A percentile compares a stretch with the other conserved stretches of the same genome.
phyloP scores from a whole-genome alignment of 2,329 filamentous ascomycete species.

The Rhinocladiella similis region DNA sequence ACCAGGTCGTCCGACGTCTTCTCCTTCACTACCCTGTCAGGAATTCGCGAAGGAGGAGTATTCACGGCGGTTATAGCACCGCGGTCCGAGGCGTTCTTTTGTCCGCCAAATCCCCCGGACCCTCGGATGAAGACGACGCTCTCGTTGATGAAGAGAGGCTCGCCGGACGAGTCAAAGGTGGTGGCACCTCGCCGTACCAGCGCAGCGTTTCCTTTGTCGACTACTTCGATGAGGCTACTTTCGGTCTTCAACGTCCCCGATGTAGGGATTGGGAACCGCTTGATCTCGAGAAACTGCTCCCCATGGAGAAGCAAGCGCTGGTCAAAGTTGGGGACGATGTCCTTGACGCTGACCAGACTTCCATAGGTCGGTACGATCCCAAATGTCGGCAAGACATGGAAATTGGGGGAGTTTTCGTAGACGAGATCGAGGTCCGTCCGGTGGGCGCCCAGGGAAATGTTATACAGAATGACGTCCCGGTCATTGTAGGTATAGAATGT shows the following conservation, averaged over 20 bases:
- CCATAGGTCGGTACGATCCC: constrained; percentile 90
- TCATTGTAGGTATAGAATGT: constrained; percentile 82
- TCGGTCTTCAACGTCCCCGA: constrained; percentile 44
- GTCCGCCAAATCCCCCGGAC: constrained; percentile 83
- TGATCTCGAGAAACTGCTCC: constrained; percentile 94
- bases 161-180: constrained; percentile 79
- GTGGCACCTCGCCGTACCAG: constrained; percentile 76
- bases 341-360: constrained; percentile 73
- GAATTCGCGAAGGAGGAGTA: no score
- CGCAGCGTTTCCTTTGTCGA: constrained; percentile 91
- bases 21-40: no score
- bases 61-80: no score
- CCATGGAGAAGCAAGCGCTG: constrained; percentile 98
- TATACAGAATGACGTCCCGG: constrained; percentile 89
- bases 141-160: constrained; percentile 96
- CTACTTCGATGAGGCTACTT: constrained; percentile 73
- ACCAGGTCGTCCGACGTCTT: no score
- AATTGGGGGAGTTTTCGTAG: constrained; percentile 86
- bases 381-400: constrained; percentile 81
- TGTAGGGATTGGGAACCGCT: constrained; percentile 87
- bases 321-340: constrained; percentile 90
- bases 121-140: constrained; percentile 85
- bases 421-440: constrained; percentile 76
- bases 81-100: constrained; percentile 75
- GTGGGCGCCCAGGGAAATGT: constrained; percentile 89